These are phyloP conservation scores for Talinum fruticosum DNA, from an alignment of 148 eudicot genomes.

Conservation along the genomic window DNA sequence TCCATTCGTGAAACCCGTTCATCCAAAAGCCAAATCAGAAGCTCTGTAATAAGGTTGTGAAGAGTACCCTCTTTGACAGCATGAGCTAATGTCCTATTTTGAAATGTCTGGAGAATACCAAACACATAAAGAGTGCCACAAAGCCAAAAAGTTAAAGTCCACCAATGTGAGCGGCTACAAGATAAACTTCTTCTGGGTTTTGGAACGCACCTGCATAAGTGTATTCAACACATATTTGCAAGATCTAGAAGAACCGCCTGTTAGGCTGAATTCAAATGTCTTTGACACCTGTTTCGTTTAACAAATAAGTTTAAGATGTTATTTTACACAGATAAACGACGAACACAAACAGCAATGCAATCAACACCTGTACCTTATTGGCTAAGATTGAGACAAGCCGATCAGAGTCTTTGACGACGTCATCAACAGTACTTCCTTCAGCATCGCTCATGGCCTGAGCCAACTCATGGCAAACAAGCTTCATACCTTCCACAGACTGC, in stretches of 20 bases:
- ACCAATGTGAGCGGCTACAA: neutral
- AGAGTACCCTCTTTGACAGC: conserved; percentile 89
- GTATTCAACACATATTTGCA: conserved; percentile 98
- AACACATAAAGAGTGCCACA: conserved; percentile 20
- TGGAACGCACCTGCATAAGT: conserved; percentile 74
- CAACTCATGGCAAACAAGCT: conserved; percentile 88
- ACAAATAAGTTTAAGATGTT: neutral
- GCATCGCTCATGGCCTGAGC: conserved; percentile 74
- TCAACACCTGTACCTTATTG: conserved; percentile 45
- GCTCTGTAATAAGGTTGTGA: conserved; percentile 78
- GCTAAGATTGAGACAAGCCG: conserved; percentile 89
- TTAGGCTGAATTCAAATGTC: conserved; percentile 87
- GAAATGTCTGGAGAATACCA: conserved; percentile 64
- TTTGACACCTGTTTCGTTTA: conserved; percentile 62
- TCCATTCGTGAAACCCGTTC: conserved; percentile 95
- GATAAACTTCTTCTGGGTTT: neutral
- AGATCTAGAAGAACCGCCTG: conserved; percentile 95
- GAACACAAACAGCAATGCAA: conserved; percentile 2
- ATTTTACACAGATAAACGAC: neutral
- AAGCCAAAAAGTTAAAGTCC: neutral
- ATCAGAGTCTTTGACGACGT: conserved; percentile 81
- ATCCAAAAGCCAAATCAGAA: conserved; percentile 97
- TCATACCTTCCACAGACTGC: conserved; percentile 99
- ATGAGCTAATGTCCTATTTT: conserved; percentile 77
- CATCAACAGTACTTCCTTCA: conserved; percentile 80